Evolutionary conservation across 441 rosid genomes (phyloP).

Genomic region (Flueggea neowawraea): DNA sequence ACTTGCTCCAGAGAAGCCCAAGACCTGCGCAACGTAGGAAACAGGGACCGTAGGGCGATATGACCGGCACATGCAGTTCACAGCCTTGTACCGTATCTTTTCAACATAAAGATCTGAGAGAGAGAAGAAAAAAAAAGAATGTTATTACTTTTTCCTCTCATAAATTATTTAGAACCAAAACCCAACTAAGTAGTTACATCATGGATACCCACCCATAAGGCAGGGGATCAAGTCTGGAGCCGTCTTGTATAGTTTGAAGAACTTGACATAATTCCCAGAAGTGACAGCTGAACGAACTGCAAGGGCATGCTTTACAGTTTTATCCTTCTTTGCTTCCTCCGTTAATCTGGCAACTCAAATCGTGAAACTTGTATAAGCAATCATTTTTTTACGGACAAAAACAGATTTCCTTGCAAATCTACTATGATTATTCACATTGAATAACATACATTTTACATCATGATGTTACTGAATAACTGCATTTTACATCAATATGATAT

Average conservation of each 20-base stretch:
- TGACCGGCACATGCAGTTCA: constrained; percentile 78
- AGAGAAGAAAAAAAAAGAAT: constrained; percentile 11
- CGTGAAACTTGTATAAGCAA: background rate
- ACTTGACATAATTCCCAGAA: constrained; percentile 87
- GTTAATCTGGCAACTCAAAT: constrained; percentile 61
- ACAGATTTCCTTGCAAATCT: background rate
- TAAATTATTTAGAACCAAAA: background rate
- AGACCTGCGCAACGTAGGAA: constrained; percentile 64
- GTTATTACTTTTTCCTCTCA: constrained; percentile 2
- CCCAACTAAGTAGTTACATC: constrained; percentile 1
- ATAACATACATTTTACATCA: background rate
- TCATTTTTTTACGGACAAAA: background rate
- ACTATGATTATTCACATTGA: background rate
- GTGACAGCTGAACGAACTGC: constrained; percentile 95
- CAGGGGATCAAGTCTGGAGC: constrained; percentile 91
- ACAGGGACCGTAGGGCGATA: constrained; percentile 93
- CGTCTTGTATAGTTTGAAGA: constrained; percentile 80
- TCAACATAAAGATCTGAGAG: constrained; percentile 84
- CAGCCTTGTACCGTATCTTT: constrained; percentile 95
- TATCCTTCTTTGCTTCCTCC: constrained; percentile 59
- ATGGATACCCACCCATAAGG: constrained; percentile 75
- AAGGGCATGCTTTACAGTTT: constrained; percentile 95
- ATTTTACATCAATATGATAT: no score
- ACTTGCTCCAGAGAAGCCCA: constrained; percentile 55
- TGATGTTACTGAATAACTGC: no score